Evolutionary conservation across 2,329 filamentous ascomycete genomes (phyloP), one percentile per base, ranked within the genome.

Genomic region (Tympanopsis confertula): DNA sequence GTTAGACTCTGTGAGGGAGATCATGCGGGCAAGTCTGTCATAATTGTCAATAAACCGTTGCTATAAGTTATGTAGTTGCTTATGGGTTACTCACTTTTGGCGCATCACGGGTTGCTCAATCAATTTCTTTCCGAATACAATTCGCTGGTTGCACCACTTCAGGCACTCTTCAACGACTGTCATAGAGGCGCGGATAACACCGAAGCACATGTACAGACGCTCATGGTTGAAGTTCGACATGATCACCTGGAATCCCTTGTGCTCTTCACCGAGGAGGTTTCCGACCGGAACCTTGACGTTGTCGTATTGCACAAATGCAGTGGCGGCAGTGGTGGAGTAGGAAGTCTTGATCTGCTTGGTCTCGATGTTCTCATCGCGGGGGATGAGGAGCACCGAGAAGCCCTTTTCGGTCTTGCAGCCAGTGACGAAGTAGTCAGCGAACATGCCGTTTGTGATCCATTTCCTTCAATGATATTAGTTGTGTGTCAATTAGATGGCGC

Each of bases 211-310:
- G 60, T 72, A 80, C 70, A 82, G 86, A 20, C 83, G 72, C 63
- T 87, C 84, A 61, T 91, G 84, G 67, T 91, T 91, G 65, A 93
- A 93, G 63, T 93, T 93, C 61, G 73, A 77, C 53, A 91, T 64
- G 52, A 93, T 86, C 20, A 91, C 83, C 43, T 80, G 72, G 52
- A 93, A 88, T 5, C 86, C 86, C 63, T 89, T 84, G 66, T 91
- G 76, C 61, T 93, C 86, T 53, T 84, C 66, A 43, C 86, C 86
- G 4, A 94, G 65, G 13, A 93, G 64, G 57, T 91, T 79, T 53
- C 78, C 72, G 0, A 76, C 80, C 0, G 86, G 86, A 0, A 93
- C 86, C 63, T 86, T 87, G 57, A 88, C 85, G 47, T 91, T 83
- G 59, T 88, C 82, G 56, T 85, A 89, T 37, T 86, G 84, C 50